A percentile compares a stretch with the other conserved stretches of the same genome.
Conservation (phyloP, 306 rosid genomes). For the Casuarina glauca region DNA sequence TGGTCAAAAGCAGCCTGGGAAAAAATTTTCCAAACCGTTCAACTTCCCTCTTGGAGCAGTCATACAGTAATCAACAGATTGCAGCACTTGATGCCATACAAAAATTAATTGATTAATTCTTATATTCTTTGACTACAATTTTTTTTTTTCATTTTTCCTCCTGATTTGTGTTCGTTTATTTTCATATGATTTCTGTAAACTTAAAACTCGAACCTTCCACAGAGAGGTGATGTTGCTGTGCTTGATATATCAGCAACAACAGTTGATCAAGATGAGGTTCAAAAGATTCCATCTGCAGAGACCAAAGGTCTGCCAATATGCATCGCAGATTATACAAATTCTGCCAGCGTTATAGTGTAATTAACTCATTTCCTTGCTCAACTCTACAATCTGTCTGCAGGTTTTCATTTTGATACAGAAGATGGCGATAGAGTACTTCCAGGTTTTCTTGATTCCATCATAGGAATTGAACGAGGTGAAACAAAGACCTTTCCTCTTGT, state of each 20-base stretch:
- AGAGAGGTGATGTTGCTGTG: conserved; percentile 82
- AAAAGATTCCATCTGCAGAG: conserved; percentile 85
- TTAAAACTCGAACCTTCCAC: conserved; percentile 30
- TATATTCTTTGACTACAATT: background rate
- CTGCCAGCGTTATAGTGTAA: conserved; percentile 1
- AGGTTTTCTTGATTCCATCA: conserved; percentile 74
- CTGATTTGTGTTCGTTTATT: conserved; percentile 8
- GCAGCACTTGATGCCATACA: conserved; percentile 9
- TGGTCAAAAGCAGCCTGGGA: conserved; percentile 22
- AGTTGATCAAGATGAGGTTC: conserved; percentile 63
- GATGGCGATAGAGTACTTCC: conserved; percentile 70
- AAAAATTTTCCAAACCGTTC: conserved; percentile 2
- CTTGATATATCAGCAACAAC: conserved; percentile 88
- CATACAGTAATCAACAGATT: conserved; percentile 8
- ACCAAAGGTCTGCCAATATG: conserved; percentile 66
- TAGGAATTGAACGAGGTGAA: conserved; percentile 74
- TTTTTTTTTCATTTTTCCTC: background rate
- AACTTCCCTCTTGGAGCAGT: conserved; percentile 10
- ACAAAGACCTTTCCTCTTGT: conserved; percentile 80
- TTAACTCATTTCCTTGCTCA: conserved; percentile 28
- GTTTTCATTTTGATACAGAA: conserved; percentile 85
- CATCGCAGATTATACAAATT: conserved; percentile 20
- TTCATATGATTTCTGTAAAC: background rate
- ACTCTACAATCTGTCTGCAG: conserved; percentile 42
- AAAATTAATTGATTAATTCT: conserved; percentile 10